Conservation (phyloP, 2,329 filamentous ascomycete species). For the Cladosporium phlei region DNA sequence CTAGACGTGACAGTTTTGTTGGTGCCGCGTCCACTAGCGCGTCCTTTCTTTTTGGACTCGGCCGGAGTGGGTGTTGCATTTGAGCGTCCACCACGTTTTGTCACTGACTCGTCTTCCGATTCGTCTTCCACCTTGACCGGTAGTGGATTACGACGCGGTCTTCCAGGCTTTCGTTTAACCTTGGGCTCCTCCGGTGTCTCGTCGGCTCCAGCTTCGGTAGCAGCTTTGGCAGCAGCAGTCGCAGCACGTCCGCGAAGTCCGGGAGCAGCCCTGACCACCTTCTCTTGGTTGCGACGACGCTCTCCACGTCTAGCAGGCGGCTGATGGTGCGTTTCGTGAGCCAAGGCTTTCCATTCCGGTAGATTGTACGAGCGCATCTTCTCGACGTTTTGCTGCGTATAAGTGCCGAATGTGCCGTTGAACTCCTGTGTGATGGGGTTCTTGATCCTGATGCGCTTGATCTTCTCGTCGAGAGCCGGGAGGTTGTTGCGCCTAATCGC, state of each 20-base stretch:
- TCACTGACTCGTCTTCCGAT: constrained; percentile 23
- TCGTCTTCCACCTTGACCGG: constrained; percentile 29
- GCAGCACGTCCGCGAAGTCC: constrained; percentile 26
- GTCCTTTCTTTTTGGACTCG: constrained; percentile 39
- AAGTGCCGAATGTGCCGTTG: constrained; percentile 89
- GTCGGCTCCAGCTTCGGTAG: constrained; percentile 19
- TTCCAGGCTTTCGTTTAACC: constrained; percentile 47
- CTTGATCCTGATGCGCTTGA: constrained; percentile 89
- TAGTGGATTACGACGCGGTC: constrained; percentile 39
- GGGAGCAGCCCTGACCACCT: constrained; percentile 36
- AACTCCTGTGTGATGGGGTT: constrained; percentile 99
- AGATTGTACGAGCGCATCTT: constrained; percentile 95
- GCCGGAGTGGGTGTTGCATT: constrained; percentile 23
- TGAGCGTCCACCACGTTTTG: constrained; percentile 25
- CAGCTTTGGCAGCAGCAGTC: constrained; percentile 21
- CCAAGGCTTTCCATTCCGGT: constrained; percentile 90
- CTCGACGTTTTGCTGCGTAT: constrained; percentile 94
- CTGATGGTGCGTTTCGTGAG: constrained; percentile 92
- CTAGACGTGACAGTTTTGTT: constrained; percentile 75
- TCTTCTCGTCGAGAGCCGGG: constrained; percentile 71
- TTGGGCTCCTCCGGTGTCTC: constrained; percentile 19
- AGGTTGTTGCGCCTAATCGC: constrained; percentile 60
- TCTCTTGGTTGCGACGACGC: constrained; percentile 57
- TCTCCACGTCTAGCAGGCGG: constrained; percentile 87
- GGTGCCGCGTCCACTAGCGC: constrained; percentile 50